These are phyloP conservation scores for Mycena floridula DNA, from an alignment of 768 basidiomycete species.

Conservation along the genomic window DNA sequence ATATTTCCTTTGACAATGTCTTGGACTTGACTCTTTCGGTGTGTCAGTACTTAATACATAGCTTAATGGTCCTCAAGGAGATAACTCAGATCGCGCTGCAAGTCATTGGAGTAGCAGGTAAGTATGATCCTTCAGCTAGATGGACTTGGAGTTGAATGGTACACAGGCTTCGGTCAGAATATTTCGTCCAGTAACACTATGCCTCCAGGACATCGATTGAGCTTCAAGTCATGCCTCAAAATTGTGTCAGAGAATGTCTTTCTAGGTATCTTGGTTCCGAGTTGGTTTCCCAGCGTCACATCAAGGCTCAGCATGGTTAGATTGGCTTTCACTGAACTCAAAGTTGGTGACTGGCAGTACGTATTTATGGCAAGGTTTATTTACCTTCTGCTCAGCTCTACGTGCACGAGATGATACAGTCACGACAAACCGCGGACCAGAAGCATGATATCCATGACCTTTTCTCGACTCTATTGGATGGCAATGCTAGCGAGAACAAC, in stretches of 20 bases:
- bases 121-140: background rate
- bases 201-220: conserved; percentile 31
- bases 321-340: conserved; percentile 36
- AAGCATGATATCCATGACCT: conserved; percentile 42
- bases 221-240: conserved; percentile 46
- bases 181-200: conserved; percentile 25
- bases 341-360: conserved; percentile 18
- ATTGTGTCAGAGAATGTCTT: conserved; percentile 32
- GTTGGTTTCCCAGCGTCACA: conserved; percentile 32
- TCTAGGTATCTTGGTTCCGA: conserved; percentile 31
- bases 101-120: conserved; percentile 50
- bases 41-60: conserved; percentile 12
- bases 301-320: conserved; percentile 22
- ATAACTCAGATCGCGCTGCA: conserved; percentile 46
- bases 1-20: conserved; percentile 37
- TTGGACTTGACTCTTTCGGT: conserved; percentile 52
- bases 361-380: background rate
- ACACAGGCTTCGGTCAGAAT: conserved; percentile 48
- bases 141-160: background rate
- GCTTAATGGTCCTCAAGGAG: background rate
- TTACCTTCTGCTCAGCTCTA: conserved; percentile 16
- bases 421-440: conserved; percentile 27
- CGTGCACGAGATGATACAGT: conserved; percentile 48
- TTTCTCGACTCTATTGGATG: conserved; percentile 44
- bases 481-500: conserved; percentile 33